Evolutionary conservation across 192 early-diverging fungal species (phyloP).

Genomic region (Coemansia furcata): DNA sequence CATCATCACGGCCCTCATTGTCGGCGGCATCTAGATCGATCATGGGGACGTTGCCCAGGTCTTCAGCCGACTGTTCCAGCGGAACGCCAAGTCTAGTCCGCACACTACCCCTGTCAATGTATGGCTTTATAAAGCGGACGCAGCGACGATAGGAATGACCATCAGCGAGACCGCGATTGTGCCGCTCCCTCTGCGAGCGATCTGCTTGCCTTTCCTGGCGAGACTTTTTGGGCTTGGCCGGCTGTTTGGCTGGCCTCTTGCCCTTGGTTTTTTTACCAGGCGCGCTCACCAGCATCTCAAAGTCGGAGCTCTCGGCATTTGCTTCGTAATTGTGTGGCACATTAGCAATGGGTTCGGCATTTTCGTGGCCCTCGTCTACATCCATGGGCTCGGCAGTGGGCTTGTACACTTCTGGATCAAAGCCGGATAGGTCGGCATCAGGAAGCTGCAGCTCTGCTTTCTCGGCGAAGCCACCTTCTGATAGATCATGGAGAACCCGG

Average conservation of each 20-base stretch:
- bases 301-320: neutral
- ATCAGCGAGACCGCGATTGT: neutral
- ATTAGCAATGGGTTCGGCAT: neutral
- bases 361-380: neutral
- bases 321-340: neutral
- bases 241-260: neutral
- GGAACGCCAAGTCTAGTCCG: no score
- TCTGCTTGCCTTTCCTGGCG: neutral
- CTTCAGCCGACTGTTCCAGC: neutral
- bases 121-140: slow-evolving; percentile 40
- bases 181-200: neutral
- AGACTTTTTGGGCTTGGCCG: neutral
- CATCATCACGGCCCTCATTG: neutral
- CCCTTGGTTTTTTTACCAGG: neutral
- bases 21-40: neutral
- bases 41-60: neutral
- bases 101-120: neutral
- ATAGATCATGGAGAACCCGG: slow-evolving; percentile 16
- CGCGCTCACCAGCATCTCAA: neutral
- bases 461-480: slow-evolving; percentile 15
- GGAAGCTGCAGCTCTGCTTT: slow-evolving; percentile 25
- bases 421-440: neutral
- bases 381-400: neutral
- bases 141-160: slow-evolving; percentile 41
- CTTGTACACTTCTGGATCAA: neutral